These are phyloP conservation scores for Chalaropsis ovoidea DNA, from an alignment of 2,329 filamentous ascomycete species.

Conservation along the genomic window DNA sequence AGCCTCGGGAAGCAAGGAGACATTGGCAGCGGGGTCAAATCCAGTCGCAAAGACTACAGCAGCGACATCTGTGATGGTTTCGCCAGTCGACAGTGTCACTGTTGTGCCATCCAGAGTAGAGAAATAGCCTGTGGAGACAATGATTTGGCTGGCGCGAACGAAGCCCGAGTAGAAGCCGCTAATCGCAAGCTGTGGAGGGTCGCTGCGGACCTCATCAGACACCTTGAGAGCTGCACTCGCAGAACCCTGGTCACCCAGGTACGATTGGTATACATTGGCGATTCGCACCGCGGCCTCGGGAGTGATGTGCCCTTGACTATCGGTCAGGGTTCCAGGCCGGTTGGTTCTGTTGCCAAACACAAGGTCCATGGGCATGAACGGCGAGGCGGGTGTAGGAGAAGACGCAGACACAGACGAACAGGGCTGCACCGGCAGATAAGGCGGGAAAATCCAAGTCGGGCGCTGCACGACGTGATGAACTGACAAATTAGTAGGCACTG, in stretches of 20 bases:
- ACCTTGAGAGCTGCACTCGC: constrained; percentile 37
- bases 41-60: constrained; percentile 67
- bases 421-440: constrained; percentile 40
- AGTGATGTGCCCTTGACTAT: constrained; percentile 55
- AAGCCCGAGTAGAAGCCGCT: constrained; percentile 66
- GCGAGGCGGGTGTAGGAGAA: constrained; percentile 26
- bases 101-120: constrained; percentile 32
- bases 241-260: constrained; percentile 36
- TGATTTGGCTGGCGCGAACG: constrained; percentile 54
- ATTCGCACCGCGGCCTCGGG: constrained; percentile 36
- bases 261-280: constrained; percentile 37
- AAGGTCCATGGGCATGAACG: constrained; percentile 64
- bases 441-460: constrained; percentile 62
- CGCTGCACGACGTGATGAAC: constrained; percentile 60
- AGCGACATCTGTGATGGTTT: constrained; percentile 45
- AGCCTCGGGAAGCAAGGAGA: constrained; percentile 52
- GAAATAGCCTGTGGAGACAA: constrained; percentile 40
- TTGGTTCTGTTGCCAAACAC: constrained; percentile 59
- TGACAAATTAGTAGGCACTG: constrained; percentile 41
- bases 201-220: constrained; percentile 34
- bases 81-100: constrained; percentile 31
- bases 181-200: constrained; percentile 57
- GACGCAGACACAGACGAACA: neutral
- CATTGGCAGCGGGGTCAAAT: constrained; percentile 53
- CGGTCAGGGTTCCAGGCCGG: constrained; percentile 44